Conservation (phyloP, 208 protist genomes). For the Trypanosoma conorhini region DNA sequence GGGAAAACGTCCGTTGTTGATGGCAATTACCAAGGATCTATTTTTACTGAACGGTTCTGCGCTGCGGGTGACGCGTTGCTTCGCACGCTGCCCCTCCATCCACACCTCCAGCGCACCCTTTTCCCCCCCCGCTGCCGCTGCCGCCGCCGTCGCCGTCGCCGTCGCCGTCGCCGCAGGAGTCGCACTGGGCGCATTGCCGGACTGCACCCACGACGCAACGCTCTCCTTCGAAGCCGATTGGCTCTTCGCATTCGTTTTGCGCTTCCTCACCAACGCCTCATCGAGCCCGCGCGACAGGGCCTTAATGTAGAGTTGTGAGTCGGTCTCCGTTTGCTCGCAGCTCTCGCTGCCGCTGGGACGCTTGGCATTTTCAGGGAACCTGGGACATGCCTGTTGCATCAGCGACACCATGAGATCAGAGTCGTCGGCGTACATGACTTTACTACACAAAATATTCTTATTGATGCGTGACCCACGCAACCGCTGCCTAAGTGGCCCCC, state of each 20-base stretch:
- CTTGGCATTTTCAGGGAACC: neutral
- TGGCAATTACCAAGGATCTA: constrained; percentile 8
- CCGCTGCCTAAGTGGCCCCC: neutral
- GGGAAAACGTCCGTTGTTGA: constrained; percentile 26
- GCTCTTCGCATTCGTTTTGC: neutral
- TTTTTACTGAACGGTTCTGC: constrained; percentile 5
- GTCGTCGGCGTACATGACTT: neutral
- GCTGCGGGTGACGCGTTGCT: neutral
- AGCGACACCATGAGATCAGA: constrained; percentile 7
- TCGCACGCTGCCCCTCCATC: constrained; percentile 9
- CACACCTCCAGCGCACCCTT: constrained; percentile 14
- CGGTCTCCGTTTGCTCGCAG: neutral
- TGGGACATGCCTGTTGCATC: neutral
- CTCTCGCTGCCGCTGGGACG: neutral
- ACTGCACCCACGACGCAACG: neutral
- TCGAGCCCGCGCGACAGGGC: constrained; percentile 3
- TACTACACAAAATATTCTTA: neutral
- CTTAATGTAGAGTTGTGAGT: constrained; percentile 7
- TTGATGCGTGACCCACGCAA: neutral
- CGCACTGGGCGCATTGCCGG: neutral
- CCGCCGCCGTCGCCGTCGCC: no score
- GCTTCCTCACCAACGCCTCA: neutral
- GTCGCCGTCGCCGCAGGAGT: neutral
- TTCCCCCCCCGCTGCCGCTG: no score
- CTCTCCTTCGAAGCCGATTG: neutral